A percentile compares a stretch with the other conserved stretches of the same genome.
Evolutionary conservation across 164 flowering plant genomes (phyloP).

Genomic region (Saururus chinensis): DNA sequence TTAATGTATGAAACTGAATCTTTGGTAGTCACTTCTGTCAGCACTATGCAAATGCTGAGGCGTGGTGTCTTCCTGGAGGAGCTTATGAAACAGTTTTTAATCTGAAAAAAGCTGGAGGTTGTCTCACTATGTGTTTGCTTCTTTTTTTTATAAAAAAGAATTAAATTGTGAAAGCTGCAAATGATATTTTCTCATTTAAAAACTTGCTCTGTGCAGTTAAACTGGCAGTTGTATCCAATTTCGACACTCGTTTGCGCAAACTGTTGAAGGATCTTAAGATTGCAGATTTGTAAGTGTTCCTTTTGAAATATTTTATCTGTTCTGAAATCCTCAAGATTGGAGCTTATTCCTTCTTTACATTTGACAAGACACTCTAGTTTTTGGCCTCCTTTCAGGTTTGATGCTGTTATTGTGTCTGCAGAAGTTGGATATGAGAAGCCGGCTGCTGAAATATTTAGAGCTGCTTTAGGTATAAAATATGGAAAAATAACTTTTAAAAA

Average conservation of each 20-base stretch:
- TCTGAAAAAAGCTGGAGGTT: slow-evolving; percentile 86
- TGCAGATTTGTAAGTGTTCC: slow-evolving; percentile 49
- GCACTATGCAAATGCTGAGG: slow-evolving; percentile 79
- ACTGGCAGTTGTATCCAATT: slow-evolving; percentile 92
- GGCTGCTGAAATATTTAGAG: slow-evolving; percentile 42
- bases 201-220: slow-evolving; percentile 45
- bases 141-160: background rate
- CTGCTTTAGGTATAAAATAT: background rate
- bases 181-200: slow-evolving; percentile 4
- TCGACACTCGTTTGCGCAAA: slow-evolving; percentile 87
- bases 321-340: background rate
- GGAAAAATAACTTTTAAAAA: background rate
- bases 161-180: background rate
- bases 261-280: slow-evolving; percentile 73
- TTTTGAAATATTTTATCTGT: background rate
- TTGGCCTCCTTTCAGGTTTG: slow-evolving; percentile 49
- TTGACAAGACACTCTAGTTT: background rate
- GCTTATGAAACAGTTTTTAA: slow-evolving; percentile 43
- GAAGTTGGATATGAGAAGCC: slow-evolving; percentile 96
- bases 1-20: no score
- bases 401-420: slow-evolving; percentile 81
- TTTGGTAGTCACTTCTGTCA: slow-evolving; percentile 21
- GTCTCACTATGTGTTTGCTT: slow-evolving; percentile 19
- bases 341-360: background rate
- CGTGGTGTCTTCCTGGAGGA: slow-evolving; percentile 80